phyloP scores from a whole-genome alignment of 2,329 filamentous ascomycete genomes.

The Cordyceps farinosa region DNA sequence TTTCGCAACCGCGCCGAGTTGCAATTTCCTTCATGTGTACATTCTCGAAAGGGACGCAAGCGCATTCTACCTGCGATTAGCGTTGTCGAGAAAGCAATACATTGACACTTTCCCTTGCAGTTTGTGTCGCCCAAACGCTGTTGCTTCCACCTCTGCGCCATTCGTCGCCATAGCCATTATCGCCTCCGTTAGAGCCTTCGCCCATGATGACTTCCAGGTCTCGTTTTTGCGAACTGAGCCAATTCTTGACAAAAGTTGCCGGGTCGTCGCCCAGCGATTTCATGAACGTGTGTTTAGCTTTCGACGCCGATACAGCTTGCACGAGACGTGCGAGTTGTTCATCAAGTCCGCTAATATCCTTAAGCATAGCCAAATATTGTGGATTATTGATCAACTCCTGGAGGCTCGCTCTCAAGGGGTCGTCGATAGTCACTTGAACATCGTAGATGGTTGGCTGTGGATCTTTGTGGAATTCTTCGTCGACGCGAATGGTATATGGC shows the following conservation, averaged over 20 bases:
- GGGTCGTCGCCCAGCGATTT: slow-evolving; percentile 75
- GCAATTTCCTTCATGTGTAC: too few species aligned
- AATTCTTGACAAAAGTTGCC: slow-evolving; percentile 76
- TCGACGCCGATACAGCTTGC: slow-evolving; percentile 77
- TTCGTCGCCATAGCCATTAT: slow-evolving; percentile 57
- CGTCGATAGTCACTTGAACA: slow-evolving; percentile 77
- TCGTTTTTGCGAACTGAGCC: slow-evolving; percentile 86
- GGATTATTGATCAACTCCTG: slow-evolving; percentile 65
- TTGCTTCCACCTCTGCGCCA: slow-evolving; percentile 61
- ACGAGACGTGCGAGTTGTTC: slow-evolving; percentile 81
- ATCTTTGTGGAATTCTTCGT: slow-evolving; percentile 73
- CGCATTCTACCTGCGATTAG: slow-evolving; percentile 19
- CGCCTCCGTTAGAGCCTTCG: slow-evolving; percentile 64
- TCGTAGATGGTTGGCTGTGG: slow-evolving; percentile 85
- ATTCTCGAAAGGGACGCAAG: neutral
- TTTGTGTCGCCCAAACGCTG: slow-evolving; percentile 55
- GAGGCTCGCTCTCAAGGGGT: slow-evolving; percentile 70
- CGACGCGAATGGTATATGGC: slow-evolving; percentile 89
- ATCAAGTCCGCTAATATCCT: slow-evolving; percentile 73
- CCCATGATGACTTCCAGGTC: slow-evolving; percentile 86
- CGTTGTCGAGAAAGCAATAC: slow-evolving; percentile 55
- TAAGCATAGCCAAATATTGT: slow-evolving; percentile 66
- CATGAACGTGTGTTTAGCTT: slow-evolving; percentile 88
- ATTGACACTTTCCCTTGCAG: slow-evolving; percentile 61
- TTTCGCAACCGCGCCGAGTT: neutral